Base-by-base conservation (phyloP, 495 filamentous ascomycete genomes). In the Penicillium angulare region DNA sequence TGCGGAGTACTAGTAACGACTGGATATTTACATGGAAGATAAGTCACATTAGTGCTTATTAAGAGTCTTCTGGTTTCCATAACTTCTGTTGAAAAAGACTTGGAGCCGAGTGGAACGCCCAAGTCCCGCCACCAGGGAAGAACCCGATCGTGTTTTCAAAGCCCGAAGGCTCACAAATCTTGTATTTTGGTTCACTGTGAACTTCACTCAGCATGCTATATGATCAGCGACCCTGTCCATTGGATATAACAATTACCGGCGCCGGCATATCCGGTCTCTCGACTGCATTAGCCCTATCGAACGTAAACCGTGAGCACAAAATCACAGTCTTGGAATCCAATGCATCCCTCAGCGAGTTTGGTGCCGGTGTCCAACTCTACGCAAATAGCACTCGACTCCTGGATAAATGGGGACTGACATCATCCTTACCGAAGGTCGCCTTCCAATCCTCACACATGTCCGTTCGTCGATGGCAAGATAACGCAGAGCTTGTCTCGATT, bases 231-330 rank as follows among this genome's bases (percentile, higher is more conserved):
- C n/a, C n/a, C n/a, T n/a, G n/a, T n/a, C 54, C 44, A 33, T 68
- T 43, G 31, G 43, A 43, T 31, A 56, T 56, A 13, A 52, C 49
- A 12, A 18, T 56, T 34, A 51, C 47, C 18, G 53, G 53, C 26
- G 53, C 47, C 26, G 53, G 53, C 16, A 56, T 56, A 38, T 40
- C 53, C 22, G 53, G 53, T 31, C 43, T 56, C 15, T 49, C 53
- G 26, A 21, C 53, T 40, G 49, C 53, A 47, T 53, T 52, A 46
- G 53, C 53, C 17, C 49, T 56, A 33, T 44, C 53, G n/a, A 24
- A 49, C 35, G 42, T 40, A 40, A 49, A 49, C 22, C 47, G 23
- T 3, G 24, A 49, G 18, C 36, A 55, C 21, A 43, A 53, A 7
- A 43, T 48, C 21, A 43, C 46, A n/a, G 35, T 53, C 21, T 27